A percentile compares a stretch with the other conserved stretches of the same genome.
These are phyloP conservation scores for Fusarium hainanense DNA, from an alignment of 2,329 filamentous ascomycete genomes.

Conservation along the genomic window DNA sequence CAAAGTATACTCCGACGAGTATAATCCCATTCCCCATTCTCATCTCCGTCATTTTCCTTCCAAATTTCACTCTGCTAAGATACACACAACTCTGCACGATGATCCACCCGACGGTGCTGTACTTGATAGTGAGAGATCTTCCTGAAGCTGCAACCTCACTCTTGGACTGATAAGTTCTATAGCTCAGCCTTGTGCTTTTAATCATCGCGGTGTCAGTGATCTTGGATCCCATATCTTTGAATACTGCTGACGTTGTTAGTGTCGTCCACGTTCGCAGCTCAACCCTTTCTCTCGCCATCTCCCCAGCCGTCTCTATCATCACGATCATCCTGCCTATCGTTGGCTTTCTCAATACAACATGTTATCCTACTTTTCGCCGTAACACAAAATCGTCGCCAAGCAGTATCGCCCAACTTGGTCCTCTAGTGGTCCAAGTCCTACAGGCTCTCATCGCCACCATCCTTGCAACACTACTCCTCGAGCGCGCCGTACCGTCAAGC, in stretches of 20 bases:
- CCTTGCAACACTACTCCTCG: slow-evolving; percentile 58
- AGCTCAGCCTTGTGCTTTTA: slow-evolving; percentile 49
- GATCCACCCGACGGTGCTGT: slow-evolving; percentile 47
- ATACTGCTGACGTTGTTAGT: slow-evolving; percentile 42
- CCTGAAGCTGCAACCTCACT: neutral
- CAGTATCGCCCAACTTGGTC: slow-evolving; percentile 43
- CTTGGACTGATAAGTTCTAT: neutral
- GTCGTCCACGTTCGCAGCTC: slow-evolving; percentile 54
- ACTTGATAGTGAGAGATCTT: slow-evolving; percentile 46
- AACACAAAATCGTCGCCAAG: slow-evolving; percentile 37
- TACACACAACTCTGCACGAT: slow-evolving; percentile 20
- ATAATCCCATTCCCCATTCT: neutral
- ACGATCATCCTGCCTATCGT: slow-evolving; percentile 56
- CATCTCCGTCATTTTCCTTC: accelerated
- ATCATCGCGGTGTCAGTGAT: slow-evolving; percentile 48
- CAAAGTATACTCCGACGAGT: neutral
- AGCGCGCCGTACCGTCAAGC: slow-evolving; percentile 50
- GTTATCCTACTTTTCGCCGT: slow-evolving; percentile 50
- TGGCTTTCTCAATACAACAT: slow-evolving; percentile 52
- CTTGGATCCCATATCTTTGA: neutral
- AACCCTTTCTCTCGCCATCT: slow-evolving; percentile 56
- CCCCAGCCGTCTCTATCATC: slow-evolving; percentile 51
- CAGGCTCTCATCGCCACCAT: slow-evolving; percentile 57
- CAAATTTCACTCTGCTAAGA: too few species aligned
- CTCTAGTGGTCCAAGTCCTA: slow-evolving; percentile 53